Base-by-base conservation (phyloP, 192 early-diverging fungal genomes). In the Backusella westeae region DNA sequence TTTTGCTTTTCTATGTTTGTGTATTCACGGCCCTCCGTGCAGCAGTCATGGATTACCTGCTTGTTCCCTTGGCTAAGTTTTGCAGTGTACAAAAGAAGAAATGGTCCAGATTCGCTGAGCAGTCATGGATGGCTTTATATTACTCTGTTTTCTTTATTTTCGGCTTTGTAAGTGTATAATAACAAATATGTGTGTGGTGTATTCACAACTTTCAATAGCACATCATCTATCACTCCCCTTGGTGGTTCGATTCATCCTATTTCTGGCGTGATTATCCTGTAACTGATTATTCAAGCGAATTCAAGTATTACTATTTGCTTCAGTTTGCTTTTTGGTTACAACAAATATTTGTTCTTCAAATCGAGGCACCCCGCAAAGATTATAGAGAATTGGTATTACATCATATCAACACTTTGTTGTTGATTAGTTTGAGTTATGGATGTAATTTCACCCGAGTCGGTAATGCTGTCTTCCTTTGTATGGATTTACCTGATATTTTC, bases 101-200 rank as follows among this genome's bases (percentile, higher is more conserved):
- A 39, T 71, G 68, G n/a, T 77, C 73, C 10, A 85, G 93, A 21
- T 93, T 94, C 74, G 83, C 86, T 67, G 93, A 94, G 66, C 92
- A 94, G 38, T 86, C 90, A 2, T 94, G 92, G 90, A 79, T 87
- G 38, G 86, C 87, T 29, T 72, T 94, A 15, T 94, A 91, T 80
- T 94, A 92, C 76, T 81, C 85, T 4, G n/a, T 82, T 10, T 88
- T 87, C 26, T 89, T 84, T 72, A 71, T 79, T 7, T 76, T 87
- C 46, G 93, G 93, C 21, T 78, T 90, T 76, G 88, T 89, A 84
- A 87, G 86, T 32, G 32, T 32, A 32, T 3, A 3, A 3, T 32
- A 32, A 32, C 32, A 32, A 32, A 32, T 32, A 32, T 32, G 3
- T 32, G 32, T 32, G 32, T 32, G 32, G 32, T 32, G n/a, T 39